Conservation (phyloP, 129 eudicot species). For the Erigeron canadensis region DNA sequence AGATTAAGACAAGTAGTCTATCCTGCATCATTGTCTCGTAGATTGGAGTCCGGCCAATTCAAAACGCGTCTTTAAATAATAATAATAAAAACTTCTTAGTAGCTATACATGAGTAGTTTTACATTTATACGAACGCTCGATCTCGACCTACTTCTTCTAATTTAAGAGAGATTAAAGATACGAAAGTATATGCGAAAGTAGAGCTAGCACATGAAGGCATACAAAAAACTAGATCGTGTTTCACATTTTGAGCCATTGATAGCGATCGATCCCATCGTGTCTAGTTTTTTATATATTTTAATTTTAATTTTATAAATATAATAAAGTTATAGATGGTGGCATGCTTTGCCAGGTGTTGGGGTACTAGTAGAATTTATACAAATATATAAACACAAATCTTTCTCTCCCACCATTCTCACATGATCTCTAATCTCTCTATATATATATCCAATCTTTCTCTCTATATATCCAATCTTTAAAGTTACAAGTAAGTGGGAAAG, state of each 20-base stretch:
- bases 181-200: not conserved
- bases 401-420: constrained; percentile 25
- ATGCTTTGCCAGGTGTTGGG: constrained; percentile 39
- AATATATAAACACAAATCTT: constrained; percentile 31
- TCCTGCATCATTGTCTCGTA: no score
- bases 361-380: constrained; percentile 7
- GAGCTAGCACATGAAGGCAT: constrained; percentile 31
- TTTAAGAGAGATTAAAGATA: no score
- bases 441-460: not conserved
- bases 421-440: not conserved
- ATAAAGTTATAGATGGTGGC: constrained; percentile 17
- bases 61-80: no score
- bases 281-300: not conserved
- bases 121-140: no score
- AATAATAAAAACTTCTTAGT: no score
- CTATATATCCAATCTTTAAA: not conserved
- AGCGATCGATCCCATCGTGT: constrained; percentile 35
- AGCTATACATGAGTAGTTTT: no score
- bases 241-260: constrained; percentile 29
- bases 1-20: no score
- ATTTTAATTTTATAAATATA: not conserved
- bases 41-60: no score
- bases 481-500: constrained; percentile 16
- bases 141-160: no score
- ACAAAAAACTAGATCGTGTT: constrained; percentile 33